Evolutionary conservation across 2,329 filamentous ascomycete genomes (phyloP), one percentile per base, ranked within the genome.

Genomic region (Escovopsis sp.): DNA sequence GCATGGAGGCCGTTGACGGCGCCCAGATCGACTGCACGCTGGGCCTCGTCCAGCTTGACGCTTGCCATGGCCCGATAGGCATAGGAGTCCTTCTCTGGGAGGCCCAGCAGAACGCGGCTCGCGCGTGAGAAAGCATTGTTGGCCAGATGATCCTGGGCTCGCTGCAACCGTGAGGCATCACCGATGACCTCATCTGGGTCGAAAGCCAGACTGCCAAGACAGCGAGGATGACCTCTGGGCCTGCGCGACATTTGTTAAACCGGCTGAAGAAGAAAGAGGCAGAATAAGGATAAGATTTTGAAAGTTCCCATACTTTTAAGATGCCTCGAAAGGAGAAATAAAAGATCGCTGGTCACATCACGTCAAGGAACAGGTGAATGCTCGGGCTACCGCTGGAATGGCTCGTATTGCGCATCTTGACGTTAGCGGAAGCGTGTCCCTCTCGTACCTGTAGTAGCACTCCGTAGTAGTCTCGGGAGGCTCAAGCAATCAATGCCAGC

Each of bases 11-110:
- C 64, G 43, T 71, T 70, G 40, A 52, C 60, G 39, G 53, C 55
- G 36, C 69, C 69, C 12, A 68, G 53, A 3, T 52, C 53, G 35
- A 73, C 59, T 30, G 64, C 55, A n/a, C 59, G 61, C 53, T 74
- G 70, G 3, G 66, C 69, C 50, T 73, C 60, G 30, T 59, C 58
- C 30, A 74, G 60, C 38, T 60, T 67, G 40, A 73, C 67, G 48
- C 66, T 68, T 35, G 63, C 62, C 45, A 68, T 65, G 47, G 70
- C 70, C 55, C 72, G 68, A 53, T 73, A 74, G 39, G 65, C 65
- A 50, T 70, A 73, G 15, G 49, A 46, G 48, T 73, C 70, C 43
- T 52, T 52, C 18, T 61, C 56, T 3, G 67, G 63, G 18, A 73
- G 59, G 38, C 59, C 49, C 43, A 73, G 65, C 45, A 69, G 63